Conservation (phyloP, 257 asterid genomes). For the Leptodermis oblonga region DNA sequence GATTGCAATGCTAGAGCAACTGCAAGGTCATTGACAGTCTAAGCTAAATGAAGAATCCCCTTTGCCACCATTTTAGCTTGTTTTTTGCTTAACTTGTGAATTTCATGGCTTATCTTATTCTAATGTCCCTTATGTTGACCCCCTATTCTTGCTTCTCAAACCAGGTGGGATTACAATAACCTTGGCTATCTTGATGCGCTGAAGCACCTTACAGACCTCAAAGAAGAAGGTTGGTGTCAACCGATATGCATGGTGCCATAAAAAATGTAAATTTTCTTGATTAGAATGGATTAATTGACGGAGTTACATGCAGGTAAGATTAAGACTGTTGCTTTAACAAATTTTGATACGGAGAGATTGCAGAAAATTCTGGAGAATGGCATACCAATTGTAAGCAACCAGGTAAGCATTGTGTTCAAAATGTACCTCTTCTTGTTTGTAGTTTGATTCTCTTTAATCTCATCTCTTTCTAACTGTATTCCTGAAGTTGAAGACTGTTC, state of each 20-base stretch:
- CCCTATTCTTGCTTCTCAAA: conserved; percentile 11
- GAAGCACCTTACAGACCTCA: conserved; percentile 92
- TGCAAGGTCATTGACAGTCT: neutral
- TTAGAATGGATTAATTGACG: conserved; percentile 31
- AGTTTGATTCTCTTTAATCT: neutral
- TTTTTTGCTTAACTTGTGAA: neutral
- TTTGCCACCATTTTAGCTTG: neutral
- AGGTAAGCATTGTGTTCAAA: conserved; percentile 34
- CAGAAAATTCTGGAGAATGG: conserved; percentile 79
- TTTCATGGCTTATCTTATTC: neutral
- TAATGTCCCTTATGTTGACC: neutral
- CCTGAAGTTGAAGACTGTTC: neutral
- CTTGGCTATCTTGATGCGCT: conserved; percentile 94
- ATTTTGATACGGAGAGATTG: conserved; percentile 89
- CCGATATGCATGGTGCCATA: conserved; percentile 8
- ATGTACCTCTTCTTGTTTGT: neutral
- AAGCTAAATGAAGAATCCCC: neutral
- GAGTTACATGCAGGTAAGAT: conserved; percentile 70
- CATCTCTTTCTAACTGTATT: neutral
- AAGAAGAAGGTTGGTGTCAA: conserved; percentile 71
- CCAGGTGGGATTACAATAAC: conserved; percentile 97
- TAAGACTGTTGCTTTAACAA: conserved; percentile 93
- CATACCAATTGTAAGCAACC: conserved; percentile 94
- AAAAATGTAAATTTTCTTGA: conserved; percentile 21
- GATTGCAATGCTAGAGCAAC: neutral